Base-by-base conservation (phyloP, 106 monocot species). In the Dendrobium huoshanense region DNA sequence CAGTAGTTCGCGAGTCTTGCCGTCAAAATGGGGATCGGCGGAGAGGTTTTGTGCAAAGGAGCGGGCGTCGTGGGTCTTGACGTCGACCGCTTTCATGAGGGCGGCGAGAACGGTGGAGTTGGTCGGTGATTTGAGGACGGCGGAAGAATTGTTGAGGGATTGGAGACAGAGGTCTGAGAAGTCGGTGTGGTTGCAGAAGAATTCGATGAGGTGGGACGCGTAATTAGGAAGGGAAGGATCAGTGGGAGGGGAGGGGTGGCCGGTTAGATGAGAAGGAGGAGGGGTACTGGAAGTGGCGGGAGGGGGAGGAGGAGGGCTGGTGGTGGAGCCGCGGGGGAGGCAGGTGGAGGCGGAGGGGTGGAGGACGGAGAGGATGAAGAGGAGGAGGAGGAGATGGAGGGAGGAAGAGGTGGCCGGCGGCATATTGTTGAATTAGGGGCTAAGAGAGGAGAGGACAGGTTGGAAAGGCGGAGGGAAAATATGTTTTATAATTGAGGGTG, bases 181-280 rank as follows among this genome's bases (percentile, higher is more conserved):
- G n/a, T 75, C 20, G 4, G 74, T 75, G 43, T 75, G 74, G 41
- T 31, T 44, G 74, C 74, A 75, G 43, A 75, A 44, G 74, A 31
- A 75, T 6, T 41, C 44, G 74, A 75, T 2, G 74, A 75, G 43
- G 74, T 1, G 4, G 44, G 74, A 5, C 0, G 7, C 3, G 19
- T 37, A 37, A 37, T 31, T 31, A 31, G 43, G 5, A 20, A 7
- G 18, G 42, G 74, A 11, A 19, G n/a, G 0, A 31, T 31, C 31
- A 1, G 31, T 31, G 7, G 17, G 4, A 19, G 10, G 19, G 74
- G 20, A 7, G 74, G 43, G 18, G 42, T 6, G 19, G 20, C 1
- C 17, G 41, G 19, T 0, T 4, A 31, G 72, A 7, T 2, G 3
- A 37, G 1, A 0, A 5, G 42, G 10, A 7, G 74, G 20, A 7